phyloP scores from a whole-genome alignment of 345 rosid species.

The Corymbia maculata region DNA sequence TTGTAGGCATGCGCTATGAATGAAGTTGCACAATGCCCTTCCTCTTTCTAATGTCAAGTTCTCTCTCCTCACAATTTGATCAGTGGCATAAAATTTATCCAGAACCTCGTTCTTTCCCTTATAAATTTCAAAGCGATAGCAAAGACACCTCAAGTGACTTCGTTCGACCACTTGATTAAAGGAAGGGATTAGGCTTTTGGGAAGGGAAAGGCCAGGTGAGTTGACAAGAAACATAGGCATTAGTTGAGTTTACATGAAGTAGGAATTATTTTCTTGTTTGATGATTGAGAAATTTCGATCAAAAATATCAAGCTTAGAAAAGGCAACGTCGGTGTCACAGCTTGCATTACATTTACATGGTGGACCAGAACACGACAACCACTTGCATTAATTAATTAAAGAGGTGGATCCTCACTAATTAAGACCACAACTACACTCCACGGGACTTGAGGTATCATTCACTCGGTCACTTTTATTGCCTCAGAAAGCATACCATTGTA shows the following conservation, averaged over 20 bases:
- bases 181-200: not conserved
- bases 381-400: not conserved
- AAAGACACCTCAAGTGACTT: not conserved
- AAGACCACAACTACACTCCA: not conserved
- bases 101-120: not conserved
- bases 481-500: not conserved
- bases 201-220: not conserved
- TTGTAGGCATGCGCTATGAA: not conserved
- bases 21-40: not conserved
- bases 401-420: not conserved
- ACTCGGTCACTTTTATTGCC: not conserved
- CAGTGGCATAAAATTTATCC: not conserved
- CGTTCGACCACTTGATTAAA: not conserved
- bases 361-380: not conserved
- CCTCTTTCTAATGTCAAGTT: not conserved
- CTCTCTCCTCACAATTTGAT: not conserved
- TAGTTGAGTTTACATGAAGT: not conserved
- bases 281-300: not conserved
- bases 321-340: not conserved
- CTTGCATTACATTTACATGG: not conserved
- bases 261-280: not conserved
- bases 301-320: not conserved
- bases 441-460: not conserved
- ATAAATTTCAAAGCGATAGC: not conserved
- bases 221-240: not conserved